Conservation (phyloP, 345 rosid genomes). For the Angophora floribunda region DNA sequence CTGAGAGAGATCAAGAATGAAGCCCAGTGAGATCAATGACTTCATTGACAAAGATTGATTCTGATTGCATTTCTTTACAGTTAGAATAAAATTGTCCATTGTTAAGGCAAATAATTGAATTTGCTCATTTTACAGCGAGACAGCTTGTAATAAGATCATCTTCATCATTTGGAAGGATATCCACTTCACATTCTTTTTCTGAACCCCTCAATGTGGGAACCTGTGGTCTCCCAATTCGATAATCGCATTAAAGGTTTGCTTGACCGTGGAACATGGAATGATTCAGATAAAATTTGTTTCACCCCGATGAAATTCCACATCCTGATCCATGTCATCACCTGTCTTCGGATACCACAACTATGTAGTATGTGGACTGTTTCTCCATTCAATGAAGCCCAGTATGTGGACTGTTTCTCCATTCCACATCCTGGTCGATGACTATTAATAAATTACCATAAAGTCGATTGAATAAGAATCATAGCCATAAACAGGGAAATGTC, state of each 20-base stretch:
- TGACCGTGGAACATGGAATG: not conserved
- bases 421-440: too few relatives aligned
- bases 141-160: not conserved
- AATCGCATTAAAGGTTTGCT: not conserved
- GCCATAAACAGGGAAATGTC: not conserved
- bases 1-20: constrained; percentile 12
- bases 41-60: not conserved
- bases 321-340: not conserved
- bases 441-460: not conserved
- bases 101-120: not conserved
- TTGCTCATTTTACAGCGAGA: not conserved
- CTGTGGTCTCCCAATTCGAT: not conserved
- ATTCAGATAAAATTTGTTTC: not conserved
- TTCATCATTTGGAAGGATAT: not conserved
- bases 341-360: not conserved
- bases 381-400: not conserved
- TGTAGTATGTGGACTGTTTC: not conserved
- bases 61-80: not conserved
- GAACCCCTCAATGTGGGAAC: not conserved
- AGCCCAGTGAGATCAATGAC: not conserved
- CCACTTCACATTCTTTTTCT: not conserved
- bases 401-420: not conserved
- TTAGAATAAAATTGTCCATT: not conserved
- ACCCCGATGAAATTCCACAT: not conserved
- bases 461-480: not conserved